Percentiles rank a stretch among this genome's conserved stretches.
Evolutionary conservation across 805 yeast genomes (phyloP).

Genomic region (Yarrowia sp.): DNA sequence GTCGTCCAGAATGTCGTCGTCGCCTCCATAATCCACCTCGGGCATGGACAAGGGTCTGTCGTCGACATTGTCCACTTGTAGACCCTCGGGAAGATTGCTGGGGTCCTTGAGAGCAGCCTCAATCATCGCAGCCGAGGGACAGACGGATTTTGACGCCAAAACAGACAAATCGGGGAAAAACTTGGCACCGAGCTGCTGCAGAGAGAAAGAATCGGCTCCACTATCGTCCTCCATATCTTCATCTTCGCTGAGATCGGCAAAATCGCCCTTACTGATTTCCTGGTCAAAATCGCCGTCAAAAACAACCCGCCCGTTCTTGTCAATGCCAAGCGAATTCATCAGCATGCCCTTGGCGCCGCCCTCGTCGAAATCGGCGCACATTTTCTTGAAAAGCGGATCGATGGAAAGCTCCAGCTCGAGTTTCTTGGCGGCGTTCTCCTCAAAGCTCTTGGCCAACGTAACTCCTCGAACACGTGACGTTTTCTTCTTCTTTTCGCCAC

Average conservation of each 20-base stretch:
- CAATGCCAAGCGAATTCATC: conserved; percentile 59
- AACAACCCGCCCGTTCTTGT: conserved; percentile 65
- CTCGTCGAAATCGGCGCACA: conserved; percentile 57
- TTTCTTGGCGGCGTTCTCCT: conserved; percentile 47
- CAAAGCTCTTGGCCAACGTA: conserved; percentile 48
- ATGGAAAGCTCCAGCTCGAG: conserved; percentile 52
- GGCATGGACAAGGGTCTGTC: conserved; percentile 34
- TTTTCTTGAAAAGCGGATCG: conserved; percentile 54
- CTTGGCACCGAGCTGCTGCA: conserved; percentile 42
- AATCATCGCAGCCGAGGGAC: conserved; percentile 74
- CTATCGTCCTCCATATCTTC: conserved; percentile 41
- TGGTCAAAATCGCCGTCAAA: conserved; percentile 65
- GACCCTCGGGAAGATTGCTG: conserved; percentile 50
- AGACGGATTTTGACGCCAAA: conserved; percentile 52
- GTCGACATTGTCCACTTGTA: conserved; percentile 12
- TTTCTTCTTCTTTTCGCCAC: conserved; percentile 44
- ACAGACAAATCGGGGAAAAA: conserved; percentile 45
- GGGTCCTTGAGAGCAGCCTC: conserved; percentile 59
- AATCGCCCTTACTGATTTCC: conserved; percentile 39
- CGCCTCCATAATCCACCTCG: conserved; percentile 42
- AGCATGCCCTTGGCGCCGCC: conserved; percentile 54
- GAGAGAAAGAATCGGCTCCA: conserved; percentile 40
- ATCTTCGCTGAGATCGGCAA: conserved; percentile 48
- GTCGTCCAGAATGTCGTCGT: conserved; percentile 42
- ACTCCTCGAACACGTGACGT: conserved; percentile 44